Base-by-base conservation (phyloP, 768 basidiomycete species). In the Termitomyces sp. region DNA sequence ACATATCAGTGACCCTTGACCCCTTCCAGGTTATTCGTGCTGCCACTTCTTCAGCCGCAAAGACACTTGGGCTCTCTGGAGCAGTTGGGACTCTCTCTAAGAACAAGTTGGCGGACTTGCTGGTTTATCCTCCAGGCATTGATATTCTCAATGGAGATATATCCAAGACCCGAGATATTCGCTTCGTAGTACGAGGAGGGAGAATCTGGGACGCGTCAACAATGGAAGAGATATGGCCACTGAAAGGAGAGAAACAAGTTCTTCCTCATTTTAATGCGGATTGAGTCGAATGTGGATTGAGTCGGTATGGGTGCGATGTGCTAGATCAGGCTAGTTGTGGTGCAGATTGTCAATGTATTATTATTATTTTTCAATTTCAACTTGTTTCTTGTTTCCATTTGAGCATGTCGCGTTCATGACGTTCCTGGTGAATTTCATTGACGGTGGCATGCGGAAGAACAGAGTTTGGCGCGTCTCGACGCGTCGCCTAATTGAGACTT, bases 151-250 rank as follows among this genome's bases (percentile, higher is more conserved):
- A 75, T 8, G 84, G 73, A 35, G 76, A 80, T 46, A 81, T 86
- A 47, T 69, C 66, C 9, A 69, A 72, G 55, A 83, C 85, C 4
- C 69, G 74, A 43, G 72, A 87, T 16, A 70, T 89, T 47, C 68
- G 66, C 31, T 80, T 79, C 57, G 87, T 90, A 25, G 80, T 77
- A 0, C 75, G 85, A 44, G 87, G 87, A 23, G 87, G 88, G n/a
- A 77, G 86, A 57, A 72, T 89, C 47, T 89, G 86, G 85, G 79
- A 83, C 48, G 86, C 88, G 0, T 71, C 74, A 25, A 82, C 78
- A 5, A 83, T 90, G 86, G 78, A 75, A 34, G 86, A 90, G 66
- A 69, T 86, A 3, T 90, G 86, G 86, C 89, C 89, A n/a, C 66
- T 82, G 37, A 78, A 82, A 55, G 84, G 85, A 27, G 78, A 76